Evolutionary conservation across 305 asterid species (phyloP).

Genomic region (Fraxinus sp.): DNA sequence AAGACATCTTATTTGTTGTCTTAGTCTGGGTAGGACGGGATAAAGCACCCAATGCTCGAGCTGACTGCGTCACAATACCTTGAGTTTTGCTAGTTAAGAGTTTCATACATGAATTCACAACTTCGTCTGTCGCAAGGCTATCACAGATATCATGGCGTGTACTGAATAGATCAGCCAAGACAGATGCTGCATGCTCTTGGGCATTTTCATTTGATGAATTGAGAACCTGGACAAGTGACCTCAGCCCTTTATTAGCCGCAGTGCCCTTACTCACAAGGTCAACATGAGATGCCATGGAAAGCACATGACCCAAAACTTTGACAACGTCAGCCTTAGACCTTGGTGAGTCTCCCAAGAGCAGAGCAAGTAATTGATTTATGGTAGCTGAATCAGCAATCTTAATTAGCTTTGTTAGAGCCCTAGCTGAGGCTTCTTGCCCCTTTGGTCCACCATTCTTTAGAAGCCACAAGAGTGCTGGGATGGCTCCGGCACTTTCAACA

Average conservation of each 20-base stretch:
- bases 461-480: slow-evolving; percentile 73
- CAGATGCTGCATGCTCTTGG: slow-evolving; percentile 74
- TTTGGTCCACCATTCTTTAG: slow-evolving; percentile 66
- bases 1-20: slow-evolving; percentile 44
- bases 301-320: slow-evolving; percentile 80
- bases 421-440: slow-evolving; percentile 73
- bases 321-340: slow-evolving; percentile 60
- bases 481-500: slow-evolving; percentile 77
- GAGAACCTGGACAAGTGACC: slow-evolving; percentile 73
- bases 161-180: slow-evolving; percentile 67
- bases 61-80: slow-evolving; percentile 67
- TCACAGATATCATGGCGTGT: slow-evolving; percentile 68
- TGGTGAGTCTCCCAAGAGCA: slow-evolving; percentile 69
- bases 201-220: slow-evolving; percentile 69
- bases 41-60: slow-evolving; percentile 73
- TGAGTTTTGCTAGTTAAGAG: slow-evolving; percentile 61
- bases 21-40: slow-evolving; percentile 59
- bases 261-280: slow-evolving; percentile 60
- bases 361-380: slow-evolving; percentile 57
- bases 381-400: slow-evolving; percentile 53
- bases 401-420: slow-evolving; percentile 57
- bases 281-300: slow-evolving; percentile 56
- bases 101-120: slow-evolving; percentile 58
- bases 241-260: slow-evolving; percentile 69
- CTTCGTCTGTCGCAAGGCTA: slow-evolving; percentile 67